A percentile compares a stretch with the other conserved stretches of the same genome.
Evolutionary conservation across 1,284 basidiomycete genomes (phyloP).

Genomic region (Bothia castanella): DNA sequence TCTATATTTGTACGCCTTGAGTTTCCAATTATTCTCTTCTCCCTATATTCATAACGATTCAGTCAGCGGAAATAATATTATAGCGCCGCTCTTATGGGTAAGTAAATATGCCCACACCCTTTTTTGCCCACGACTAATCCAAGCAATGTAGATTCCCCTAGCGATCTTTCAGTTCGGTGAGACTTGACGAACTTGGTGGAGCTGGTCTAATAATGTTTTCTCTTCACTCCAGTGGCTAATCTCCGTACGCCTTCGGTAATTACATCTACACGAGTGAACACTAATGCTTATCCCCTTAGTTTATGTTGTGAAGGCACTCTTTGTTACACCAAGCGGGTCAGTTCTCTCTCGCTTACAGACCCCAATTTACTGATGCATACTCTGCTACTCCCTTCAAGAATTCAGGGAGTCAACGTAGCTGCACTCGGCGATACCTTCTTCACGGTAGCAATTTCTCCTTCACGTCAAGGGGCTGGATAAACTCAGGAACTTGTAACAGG

Average conservation of each 20-base stretch:
- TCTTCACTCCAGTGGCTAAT: neutral
- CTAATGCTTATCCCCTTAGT: neutral
- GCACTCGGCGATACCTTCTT: neutral
- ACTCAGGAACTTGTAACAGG: neutral
- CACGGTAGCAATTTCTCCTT: slow-evolving; percentile 6
- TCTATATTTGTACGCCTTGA: slow-evolving; percentile 13
- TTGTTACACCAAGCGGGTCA: neutral
- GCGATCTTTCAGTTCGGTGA: slow-evolving; percentile 13
- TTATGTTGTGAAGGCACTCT: neutral
- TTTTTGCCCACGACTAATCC: neutral
- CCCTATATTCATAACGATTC: neutral
- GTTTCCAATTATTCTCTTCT: neutral
- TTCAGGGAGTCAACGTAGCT: neutral
- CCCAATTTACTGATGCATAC: too few species aligned
- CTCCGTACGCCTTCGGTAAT: neutral
- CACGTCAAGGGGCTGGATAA: neutral
- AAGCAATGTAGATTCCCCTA: slow-evolving; percentile 2
- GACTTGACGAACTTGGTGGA: neutral
- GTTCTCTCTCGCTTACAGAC: neutral
- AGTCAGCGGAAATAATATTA: slow-evolving; percentile 14
- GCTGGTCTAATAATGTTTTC: neutral
- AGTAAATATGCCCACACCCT: too few species aligned
- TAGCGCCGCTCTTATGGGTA: slow-evolving; percentile 11
- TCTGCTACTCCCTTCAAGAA: neutral
- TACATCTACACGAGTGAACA: neutral